Evolutionary conservation across 176 grass and related monocot species (phyloP), one percentile per base, ranked within the genome.

Genomic region (Pontederia paniculata): DNA sequence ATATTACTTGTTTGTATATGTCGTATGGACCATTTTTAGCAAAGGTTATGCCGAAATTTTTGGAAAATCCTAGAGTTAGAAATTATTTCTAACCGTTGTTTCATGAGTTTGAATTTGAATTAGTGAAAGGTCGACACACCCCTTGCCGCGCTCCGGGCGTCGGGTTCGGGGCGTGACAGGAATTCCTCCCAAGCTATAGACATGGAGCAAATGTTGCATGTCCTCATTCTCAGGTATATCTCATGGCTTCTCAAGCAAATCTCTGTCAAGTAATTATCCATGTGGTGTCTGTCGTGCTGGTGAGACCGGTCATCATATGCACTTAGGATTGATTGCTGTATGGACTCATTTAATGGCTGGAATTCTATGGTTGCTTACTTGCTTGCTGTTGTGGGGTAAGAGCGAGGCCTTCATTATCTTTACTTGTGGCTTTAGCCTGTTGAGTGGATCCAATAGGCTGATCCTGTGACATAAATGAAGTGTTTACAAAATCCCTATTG

Each of bases 151-250:
- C n/a, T n/a, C n/a, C n/a, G n/a, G n/a, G n/a, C n/a, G n/a, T n/a
- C n/a, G n/a, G n/a, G n/a, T n/a, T n/a, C n/a, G 67, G 72, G 23
- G 74, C 17, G 62, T 77, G 17, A 64, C 25, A 16, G 78, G 50
- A 49, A 76, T 54, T 45, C 85, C 85, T 12, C 76, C 81, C 80
- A 80, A 77, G 68, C 50, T 81, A 49, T 90, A 62, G 48, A 84
- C 72, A 14, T 71, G 93, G 52, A 98, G 49, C 70, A 98, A 85
- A 9, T 98, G 83, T 53, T 98, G 93, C 93, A 98, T 98, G 43
- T 97, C 91, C 48, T 91, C 93, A 10, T 91, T 91, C 73, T 98
- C 83, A 9, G n/a, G n/a, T n/a, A 98, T 72, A 90, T 74, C 55
- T 97, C 77, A 21, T 97, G 93, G 74, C 93, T 97, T 54, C 86